Base-by-base conservation (phyloP, 2,329 filamentous ascomycete genomes). In the Setomelanomma holmii region DNA sequence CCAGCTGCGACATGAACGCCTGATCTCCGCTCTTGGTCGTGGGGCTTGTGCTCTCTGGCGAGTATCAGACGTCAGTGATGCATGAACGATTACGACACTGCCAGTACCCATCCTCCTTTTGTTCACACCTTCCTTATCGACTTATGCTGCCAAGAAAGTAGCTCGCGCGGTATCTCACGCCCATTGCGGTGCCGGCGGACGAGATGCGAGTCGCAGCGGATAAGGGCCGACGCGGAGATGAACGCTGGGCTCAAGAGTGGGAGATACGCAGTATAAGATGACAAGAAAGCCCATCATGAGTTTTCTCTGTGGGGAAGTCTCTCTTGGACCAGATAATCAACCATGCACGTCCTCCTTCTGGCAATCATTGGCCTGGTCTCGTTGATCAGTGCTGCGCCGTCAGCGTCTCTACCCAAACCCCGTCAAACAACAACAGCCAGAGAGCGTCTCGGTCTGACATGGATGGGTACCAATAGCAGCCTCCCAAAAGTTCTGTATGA, bases 401-500 rank as follows among this genome's bases (percentile, higher is more conserved):
- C 42, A 12, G 33, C 47, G 14, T 45, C 33, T 38, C 5, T 20
- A 4, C 45, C 42, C n/a, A 22, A 34, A n/a, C 4, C 14, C 7
- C 55, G 55, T 30, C 49, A 51, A 42, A 35, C 43, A 7, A 49
- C 35, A 14, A 64, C 64, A n/a, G 56, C 64, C 2, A 67, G 64
- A 46, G 53, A 67, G 24, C 50, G 64, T 33, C 53, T 67, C 17
- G 61, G 63, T 38, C 38, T 67, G 0, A 51, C 51, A 40, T 67
- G 64, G 64, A 24, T 66, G 1, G 61, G 64, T 24, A 49, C 55
- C 17, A 66, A 67, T 39, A 66, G 58, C 24, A 56, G 41, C 24
- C 50, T 67, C 11, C 63, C 63, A n/a, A 67, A 65, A 35, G 45
- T 67, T n/a, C 58, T 67, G 63, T 67, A 53, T 23, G 61, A 41